Evolutionary conservation across 768 basidiomycete genomes (phyloP), one percentile per base, ranked within the genome.

Genomic region (Trametes coccinea): DNA sequence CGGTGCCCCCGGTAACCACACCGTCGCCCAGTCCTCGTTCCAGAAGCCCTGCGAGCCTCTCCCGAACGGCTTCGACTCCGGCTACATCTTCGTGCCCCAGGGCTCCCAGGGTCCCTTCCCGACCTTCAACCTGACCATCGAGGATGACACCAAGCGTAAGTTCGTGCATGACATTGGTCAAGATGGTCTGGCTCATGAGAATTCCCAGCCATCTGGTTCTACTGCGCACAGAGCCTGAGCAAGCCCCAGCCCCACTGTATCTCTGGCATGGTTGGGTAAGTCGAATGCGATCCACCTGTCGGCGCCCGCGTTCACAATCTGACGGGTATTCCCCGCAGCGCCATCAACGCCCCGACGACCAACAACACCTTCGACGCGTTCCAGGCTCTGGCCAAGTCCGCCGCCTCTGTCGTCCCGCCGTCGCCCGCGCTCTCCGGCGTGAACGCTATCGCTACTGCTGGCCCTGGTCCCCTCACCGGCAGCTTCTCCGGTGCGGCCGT

Each of bases 51-150:
- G 83, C 64, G 68, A 75, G 57, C 80, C 79, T 9, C 9, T 76
- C 43, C 37, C 64, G 0, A 76, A 76, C n/a, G 84, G 84, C 13
- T 84, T 84, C 56, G 81, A 83, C 72, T 84, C 84, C 17, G 84
- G 83, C 30, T 82, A 74, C 74, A 74, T 85, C 46, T 71, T 66
- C 52, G 71, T 83, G 40, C 76, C 79, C 31, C 17, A 49, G 11
- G 61, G 55, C 44, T 66, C 70, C 11, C 68, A 71, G 5, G 62
- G 61, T n/a, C 43, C 64, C 0, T 54, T 71, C 17, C 81, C 81
- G 0, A 69, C 72, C 48, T 86, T 76, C 75, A 81, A 82, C 61
- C 58, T 84, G 49, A 85, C 83, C 4, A 76, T 86, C 60, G 80
- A 80, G 0, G 68, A 85, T 62, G 77, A 73, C 60, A 55, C 71